Base-by-base conservation (phyloP, 768 basidiomycete species). In the Hericium rajendrae region DNA sequence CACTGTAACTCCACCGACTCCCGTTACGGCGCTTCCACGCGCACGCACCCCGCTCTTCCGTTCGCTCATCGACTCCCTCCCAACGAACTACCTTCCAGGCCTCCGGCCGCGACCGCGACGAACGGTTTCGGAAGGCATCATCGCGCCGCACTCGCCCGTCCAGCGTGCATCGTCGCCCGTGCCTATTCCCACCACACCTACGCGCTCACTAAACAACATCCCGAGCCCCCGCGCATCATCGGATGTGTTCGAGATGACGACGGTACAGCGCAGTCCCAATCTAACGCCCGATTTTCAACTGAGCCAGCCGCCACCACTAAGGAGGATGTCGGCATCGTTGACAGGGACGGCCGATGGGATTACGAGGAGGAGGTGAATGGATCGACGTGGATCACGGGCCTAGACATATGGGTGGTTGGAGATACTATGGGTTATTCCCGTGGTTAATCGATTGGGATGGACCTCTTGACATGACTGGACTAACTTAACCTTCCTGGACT, bases 41-140 rank as follows among this genome's bases (percentile, higher is more conserved):
- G 57, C 67, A n/a, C 76, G 81, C 8, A 74, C 79, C 1, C 89
- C 88, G 9, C 75, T 91, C 18, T 81, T 89, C 66, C 83, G 85
- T 57, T 81, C 84, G 12, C 72, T 88, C 50, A 76, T 85, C 61
- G 79, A 77, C 40, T 56, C 68, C 1, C 67, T 66, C 54, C 80
- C 57, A 60, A 76, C 66, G 51, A 71, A 78, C 61, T 70, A 74
- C 3, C 66, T 66, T 55, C 80, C 57, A 61, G 76, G 59, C 61
- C 52, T 83, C 4, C 76, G 80, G 18, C 73, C 80, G 10, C 73
- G 73, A 43, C 67, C 73, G 20, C 71, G 79, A n/a, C 74, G 72
- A 53, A 74, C 76, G 39, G 72, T 77, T 6, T 74, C 82, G 13
- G 84, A 88, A 62, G 91, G 88, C 12, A 72, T 91, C 54, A 82